These are phyloP conservation scores for Westerdykella sp. DNA, from an alignment of 2,329 filamentous ascomycete genomes.

Conservation along the genomic window DNA sequence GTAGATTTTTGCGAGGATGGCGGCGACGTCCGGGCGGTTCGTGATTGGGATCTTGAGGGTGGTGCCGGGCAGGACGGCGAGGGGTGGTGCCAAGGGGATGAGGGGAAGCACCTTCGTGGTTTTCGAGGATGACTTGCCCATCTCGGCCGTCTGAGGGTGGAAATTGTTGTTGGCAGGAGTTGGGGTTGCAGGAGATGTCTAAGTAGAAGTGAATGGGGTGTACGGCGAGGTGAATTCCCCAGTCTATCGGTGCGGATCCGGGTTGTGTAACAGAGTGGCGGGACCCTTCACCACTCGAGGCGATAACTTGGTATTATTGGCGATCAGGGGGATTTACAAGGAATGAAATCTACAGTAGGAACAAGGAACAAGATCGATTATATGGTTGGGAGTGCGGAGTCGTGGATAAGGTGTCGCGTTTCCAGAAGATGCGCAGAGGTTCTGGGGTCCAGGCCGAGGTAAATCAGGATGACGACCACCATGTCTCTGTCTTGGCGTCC, in stretches of 20 bases:
- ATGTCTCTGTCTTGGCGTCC: not conserved
- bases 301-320: not conserved
- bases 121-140: conserved; percentile 34
- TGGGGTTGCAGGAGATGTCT: not conserved
- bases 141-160: conserved; percentile 10
- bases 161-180: not conserved
- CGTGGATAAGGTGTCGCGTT: not conserved
- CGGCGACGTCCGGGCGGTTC: conserved; percentile 79
- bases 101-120: conserved; percentile 55
- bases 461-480: not conserved
- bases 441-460: conserved; percentile 4
- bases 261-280: not conserved
- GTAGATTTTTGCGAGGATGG: conserved; percentile 79
- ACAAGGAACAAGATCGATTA: not conserved
- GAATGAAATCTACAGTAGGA: not conserved
- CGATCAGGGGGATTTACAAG: not conserved
- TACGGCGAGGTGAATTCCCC: not conserved
- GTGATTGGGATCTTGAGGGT: conserved; percentile 78
- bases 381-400: not conserved
- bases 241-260: not conserved
- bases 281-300: not conserved
- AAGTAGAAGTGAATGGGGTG: not conserved
- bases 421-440: conserved; percentile 3
- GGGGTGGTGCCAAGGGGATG: conserved; percentile 73
- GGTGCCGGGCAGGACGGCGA: conserved; percentile 78